A percentile compares a stretch with the other conserved stretches of the same genome.
Evolutionary conservation across 2,329 filamentous ascomycete genomes (phyloP).

Genomic region (Cryphonectria radicalis): DNA sequence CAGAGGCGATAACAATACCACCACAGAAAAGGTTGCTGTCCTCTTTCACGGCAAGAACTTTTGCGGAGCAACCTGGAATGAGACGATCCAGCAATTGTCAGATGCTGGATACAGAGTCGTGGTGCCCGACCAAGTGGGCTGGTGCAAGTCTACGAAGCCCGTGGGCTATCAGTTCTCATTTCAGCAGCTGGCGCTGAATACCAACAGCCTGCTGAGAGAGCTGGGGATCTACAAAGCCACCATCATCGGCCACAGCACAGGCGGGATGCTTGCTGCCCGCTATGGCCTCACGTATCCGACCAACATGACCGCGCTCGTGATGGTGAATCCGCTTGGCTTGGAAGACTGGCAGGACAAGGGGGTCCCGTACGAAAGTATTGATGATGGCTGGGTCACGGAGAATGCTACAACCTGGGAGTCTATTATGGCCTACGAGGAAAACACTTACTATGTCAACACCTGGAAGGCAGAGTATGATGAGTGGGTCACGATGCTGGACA

Average conservation of each 20-base stretch:
- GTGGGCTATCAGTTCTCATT: constrained; percentile 56
- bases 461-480: constrained; percentile 56
- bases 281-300: constrained; percentile 56
- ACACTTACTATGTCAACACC: constrained; percentile 52
- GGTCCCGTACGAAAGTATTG: constrained; percentile 51
- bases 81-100: constrained; percentile 48
- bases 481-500: constrained; percentile 59
- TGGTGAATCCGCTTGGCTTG: constrained; percentile 57
- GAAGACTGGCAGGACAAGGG: constrained; percentile 57
- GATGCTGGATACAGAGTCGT: constrained; percentile 55
- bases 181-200: constrained; percentile 56
- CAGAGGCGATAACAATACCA: not conserved
- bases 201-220: constrained; percentile 37
- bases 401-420: constrained; percentile 46
- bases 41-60: constrained; percentile 62
- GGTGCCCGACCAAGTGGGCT: constrained; percentile 59
- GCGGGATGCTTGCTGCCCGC: constrained; percentile 43
- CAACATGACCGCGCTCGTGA: constrained; percentile 47
- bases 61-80: constrained; percentile 57
- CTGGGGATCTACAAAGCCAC: constrained; percentile 37
- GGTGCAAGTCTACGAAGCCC: constrained; percentile 61
- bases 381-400: constrained; percentile 45
- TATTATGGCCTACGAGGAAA: constrained; percentile 52
- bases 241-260: constrained; percentile 59
- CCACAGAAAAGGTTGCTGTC: constrained; percentile 45